Conservation (phyloP, 169 alveolate genomes). For the Eimeria acervulina region DNA sequence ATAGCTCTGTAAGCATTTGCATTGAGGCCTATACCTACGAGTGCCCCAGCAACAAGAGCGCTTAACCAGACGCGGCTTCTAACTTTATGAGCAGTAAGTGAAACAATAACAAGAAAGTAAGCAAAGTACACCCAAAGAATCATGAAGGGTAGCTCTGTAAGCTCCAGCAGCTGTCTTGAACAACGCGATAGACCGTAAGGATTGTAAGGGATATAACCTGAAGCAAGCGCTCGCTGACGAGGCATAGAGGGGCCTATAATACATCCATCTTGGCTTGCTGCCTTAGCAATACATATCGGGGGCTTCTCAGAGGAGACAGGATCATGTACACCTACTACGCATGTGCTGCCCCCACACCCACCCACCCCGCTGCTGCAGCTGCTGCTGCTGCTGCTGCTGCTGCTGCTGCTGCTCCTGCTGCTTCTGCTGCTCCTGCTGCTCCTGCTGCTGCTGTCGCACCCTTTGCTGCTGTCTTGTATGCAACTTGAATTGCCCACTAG, state of each 20-base stretch:
- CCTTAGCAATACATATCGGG: constrained; percentile 21
- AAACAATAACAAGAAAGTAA: constrained; percentile 83
- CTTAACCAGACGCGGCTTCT: constrained; percentile 76
- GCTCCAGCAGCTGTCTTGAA: constrained; percentile 64
- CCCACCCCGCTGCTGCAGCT: neutral
- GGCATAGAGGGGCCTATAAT: constrained; percentile 23
- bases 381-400: too few relatives aligned
- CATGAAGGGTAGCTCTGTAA: constrained; percentile 82
- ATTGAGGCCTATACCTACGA: constrained; percentile 85
- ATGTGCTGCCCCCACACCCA: neutral
- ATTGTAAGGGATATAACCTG: constrained; percentile 79
- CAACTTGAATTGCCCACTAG: neutral
- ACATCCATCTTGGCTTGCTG: constrained; percentile 34
- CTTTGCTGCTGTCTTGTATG: neutral
- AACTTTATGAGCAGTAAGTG: constrained; percentile 76
- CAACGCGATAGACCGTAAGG: constrained; percentile 73
- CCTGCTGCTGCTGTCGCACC: too few relatives aligned
- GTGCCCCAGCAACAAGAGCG: constrained; percentile 84
- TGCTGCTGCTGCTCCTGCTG: too few relatives aligned
- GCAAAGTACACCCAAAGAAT: constrained; percentile 83
- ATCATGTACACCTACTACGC: constrained; percentile 11
- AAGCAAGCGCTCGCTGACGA: constrained; percentile 12
- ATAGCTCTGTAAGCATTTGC: constrained; percentile 84
- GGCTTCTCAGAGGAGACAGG: neutral
- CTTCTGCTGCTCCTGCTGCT: too few relatives aligned